Base-by-base conservation (phyloP, 2,329 filamentous ascomycete genomes). In the Zalaria obscura region DNA sequence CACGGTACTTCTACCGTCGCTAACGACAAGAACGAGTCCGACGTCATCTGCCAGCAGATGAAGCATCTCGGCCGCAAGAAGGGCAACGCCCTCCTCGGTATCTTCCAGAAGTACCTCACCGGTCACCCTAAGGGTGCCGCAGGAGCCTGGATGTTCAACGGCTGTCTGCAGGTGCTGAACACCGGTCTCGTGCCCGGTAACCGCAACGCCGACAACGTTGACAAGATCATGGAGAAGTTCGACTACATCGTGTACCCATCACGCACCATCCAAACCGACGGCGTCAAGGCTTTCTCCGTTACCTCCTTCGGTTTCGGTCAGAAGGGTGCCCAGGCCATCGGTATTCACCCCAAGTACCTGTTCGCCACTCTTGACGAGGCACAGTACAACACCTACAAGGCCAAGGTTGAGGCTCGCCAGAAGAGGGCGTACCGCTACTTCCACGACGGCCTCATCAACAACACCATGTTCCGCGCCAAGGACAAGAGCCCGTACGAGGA, bases 121-220 rank as follows among this genome's bases (percentile, higher is more conserved):
- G 91, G 91, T 64, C 91, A 98, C 62, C 91, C 91, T 56, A 98
- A 98, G 78, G 91, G 91, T 80, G 89, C 91, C 55, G 91, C 91
- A 46, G 91, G 91, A 71, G 91, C 89, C 38, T 98, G 91, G 88
- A 98, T 98, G 91, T 80, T 98, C 75, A 98, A 98, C 71, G 91
- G 91, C 50, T 91, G 85, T 62, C 70, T 98, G 61, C 91, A 98
- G 64, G 86, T 95, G 36, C 76, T 98, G 54, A 93, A 96, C 71
- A 81, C 75, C 40, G 91, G 91, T 57, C 72, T 98, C 39, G 89
- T 98, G 25, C 91, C 91, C 9, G 91, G 91, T 45, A 98, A 98
- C 70, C 83, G 88, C 56, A 98, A 98, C 55, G 91, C 91, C 40
- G 91, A 98, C 69, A 98, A 98, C 52, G 79, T 98, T 42, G 91